A percentile compares a stretch with the other conserved stretches of the same genome.
Evolutionary conservation across 139 green algal genomes (phyloP).

Genomic region (Spirogloea muscicola): DNA sequence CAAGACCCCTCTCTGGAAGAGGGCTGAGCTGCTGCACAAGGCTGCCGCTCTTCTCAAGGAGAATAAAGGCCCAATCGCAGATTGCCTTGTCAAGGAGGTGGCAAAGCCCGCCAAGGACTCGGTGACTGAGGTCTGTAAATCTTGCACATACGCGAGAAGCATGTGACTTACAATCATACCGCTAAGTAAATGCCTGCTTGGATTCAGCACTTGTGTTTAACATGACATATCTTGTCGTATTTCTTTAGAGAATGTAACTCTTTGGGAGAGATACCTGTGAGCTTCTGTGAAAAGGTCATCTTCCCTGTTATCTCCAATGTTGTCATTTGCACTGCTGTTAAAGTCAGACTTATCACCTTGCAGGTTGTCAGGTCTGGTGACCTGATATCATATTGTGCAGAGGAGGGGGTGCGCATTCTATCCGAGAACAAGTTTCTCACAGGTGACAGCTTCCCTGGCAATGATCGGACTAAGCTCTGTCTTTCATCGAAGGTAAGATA

Average conservation of each 20-base stretch:
- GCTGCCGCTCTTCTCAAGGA: conserved; percentile 67
- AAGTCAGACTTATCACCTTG: no score
- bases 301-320: no score
- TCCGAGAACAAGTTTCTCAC: conserved; percentile 78
- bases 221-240: no score
- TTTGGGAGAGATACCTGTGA: no score
- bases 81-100: conserved; percentile 84
- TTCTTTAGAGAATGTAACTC: no score
- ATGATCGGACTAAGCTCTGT: conserved; percentile 86
- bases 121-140: conserved; percentile 58
- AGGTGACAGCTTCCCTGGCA: conserved; percentile 86
- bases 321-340: no score
- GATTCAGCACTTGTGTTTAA: no score
- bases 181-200: no score
- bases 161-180: no score
- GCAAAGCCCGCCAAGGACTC: conserved; percentile 86
- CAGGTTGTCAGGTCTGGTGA: conserved; percentile 74
- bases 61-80: conserved; percentile 77
- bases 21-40: conserved; percentile 75
- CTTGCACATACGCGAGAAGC: no score
- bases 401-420: conserved; percentile 84
- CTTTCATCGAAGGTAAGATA: conserved; percentile 54
- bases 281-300: no score
- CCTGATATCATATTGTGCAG: conserved; percentile 86
- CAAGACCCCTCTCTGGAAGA: conserved; percentile 81